Percentiles rank a stretch among this genome's conserved stretches.
phyloP scores from a whole-genome alignment of 768 basidiomycete species.

The Leccinum obscurum region DNA sequence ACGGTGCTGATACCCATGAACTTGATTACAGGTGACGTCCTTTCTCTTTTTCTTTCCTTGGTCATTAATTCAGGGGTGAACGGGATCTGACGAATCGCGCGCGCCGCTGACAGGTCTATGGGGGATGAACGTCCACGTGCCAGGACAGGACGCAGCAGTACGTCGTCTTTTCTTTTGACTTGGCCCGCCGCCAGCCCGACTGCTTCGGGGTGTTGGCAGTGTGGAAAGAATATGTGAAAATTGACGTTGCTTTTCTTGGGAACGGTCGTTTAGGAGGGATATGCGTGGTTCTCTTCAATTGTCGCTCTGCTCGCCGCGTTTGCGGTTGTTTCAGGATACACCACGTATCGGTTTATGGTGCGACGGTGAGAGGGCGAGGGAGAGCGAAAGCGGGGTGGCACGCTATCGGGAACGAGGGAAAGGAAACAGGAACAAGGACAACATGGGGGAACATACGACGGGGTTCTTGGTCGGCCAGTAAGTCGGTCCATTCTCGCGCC shows the following conservation, averaged over 20 bases:
- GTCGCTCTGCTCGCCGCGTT: constrained; percentile 79
- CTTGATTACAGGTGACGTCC: constrained; percentile 76
- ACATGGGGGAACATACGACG: neutral
- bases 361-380: constrained; percentile 27
- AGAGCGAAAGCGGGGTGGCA: neutral
- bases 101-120: constrained; percentile 60
- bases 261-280: constrained; percentile 38
- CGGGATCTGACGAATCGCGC: neutral
- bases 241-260: neutral
- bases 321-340: constrained; percentile 78
- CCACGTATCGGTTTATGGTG: constrained; percentile 77
- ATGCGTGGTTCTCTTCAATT: constrained; percentile 87
- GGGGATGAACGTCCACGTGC: constrained; percentile 99
- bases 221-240: neutral
- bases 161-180: neutral
- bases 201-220: neutral
- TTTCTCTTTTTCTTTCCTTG: neutral
- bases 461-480: neutral
- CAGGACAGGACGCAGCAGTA: constrained; percentile 68
- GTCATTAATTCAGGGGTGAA: neutral
- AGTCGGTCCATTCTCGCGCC: neutral
- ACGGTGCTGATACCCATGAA: constrained; percentile 98
- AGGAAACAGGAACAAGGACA: neutral
- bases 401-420: neutral
- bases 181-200: neutral